Percentiles rank a stretch among this genome's conserved stretches.
These are phyloP conservation scores for Balansia obtecta DNA, from an alignment of 2,329 filamentous ascomycete species.

Conservation along the genomic window DNA sequence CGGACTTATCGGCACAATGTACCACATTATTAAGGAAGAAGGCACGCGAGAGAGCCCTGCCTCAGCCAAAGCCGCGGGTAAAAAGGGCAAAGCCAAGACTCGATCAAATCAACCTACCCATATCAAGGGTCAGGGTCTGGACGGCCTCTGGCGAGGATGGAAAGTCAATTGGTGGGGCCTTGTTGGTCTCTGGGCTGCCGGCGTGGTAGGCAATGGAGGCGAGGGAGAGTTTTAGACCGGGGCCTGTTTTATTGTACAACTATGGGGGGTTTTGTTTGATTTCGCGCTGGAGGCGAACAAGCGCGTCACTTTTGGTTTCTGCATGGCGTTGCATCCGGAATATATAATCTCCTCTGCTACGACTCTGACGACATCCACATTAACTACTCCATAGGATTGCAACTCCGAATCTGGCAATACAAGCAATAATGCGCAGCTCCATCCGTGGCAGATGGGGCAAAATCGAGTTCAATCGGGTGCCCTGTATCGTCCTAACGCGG, in stretches of 20 bases:
- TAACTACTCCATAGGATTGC: neutral
- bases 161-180: constrained; percentile 69
- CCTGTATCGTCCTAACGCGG: too few relatives aligned
- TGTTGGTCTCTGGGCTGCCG: constrained; percentile 61
- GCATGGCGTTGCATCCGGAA: constrained; percentile 5
- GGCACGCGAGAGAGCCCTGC: constrained; percentile 41
- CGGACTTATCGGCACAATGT: constrained; percentile 87
- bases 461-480: too few relatives aligned
- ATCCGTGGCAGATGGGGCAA: neutral
- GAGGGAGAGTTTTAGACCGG: constrained; percentile 43
- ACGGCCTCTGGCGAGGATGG: constrained; percentile 62
- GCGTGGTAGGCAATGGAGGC: constrained; percentile 47
- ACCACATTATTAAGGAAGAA: constrained; percentile 73
- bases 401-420: neutral
- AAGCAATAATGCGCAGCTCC: neutral
- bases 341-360: constrained; percentile 5
- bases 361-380: constrained; percentile 24
- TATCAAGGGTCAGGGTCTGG: constrained; percentile 52
- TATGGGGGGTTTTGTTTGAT: neutral
- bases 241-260: constrained; percentile 8
- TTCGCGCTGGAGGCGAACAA: neutral
- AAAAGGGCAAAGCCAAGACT: constrained; percentile 20
- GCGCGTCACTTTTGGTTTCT: neutral
- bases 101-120: constrained; percentile 22
- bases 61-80: constrained; percentile 20